Base-by-base conservation (phyloP, 2,329 filamentous ascomycete genomes). In the Dothideomycetes sp. region DNA sequence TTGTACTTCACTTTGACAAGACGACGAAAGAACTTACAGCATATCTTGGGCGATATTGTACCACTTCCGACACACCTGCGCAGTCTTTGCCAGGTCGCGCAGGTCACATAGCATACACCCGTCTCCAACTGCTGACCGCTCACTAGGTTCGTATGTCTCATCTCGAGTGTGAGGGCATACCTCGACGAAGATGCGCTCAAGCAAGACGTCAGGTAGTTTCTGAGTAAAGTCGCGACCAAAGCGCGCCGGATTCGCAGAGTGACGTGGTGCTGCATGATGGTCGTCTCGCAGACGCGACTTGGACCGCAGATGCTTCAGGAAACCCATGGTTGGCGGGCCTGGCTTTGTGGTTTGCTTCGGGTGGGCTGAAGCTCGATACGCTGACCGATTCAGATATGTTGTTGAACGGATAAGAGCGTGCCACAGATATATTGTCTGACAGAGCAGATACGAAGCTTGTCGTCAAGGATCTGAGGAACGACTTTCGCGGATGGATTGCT, bases 101-200 rank as follows among this genome's bases (percentile, higher is more conserved):
- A 91, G 73, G 64, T 94, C 86, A 65, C 89, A 96, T 49, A 94
- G 78, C 83, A 91, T 89, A 65, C 89, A 96, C 41, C 78, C 79
- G 63, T 86, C 79, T 49, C 82, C 81, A 36, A 77, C 73, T 49
- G 81, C 77, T 44, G 81, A 85, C 52, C 84, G 75, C 65, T 96
- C 89, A 54, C 84, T 89, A 31, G 79, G 79, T 49, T 85, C 80
- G 60, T 91, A 93, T 44, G 72, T 79, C 55, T 79, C 70, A 61
- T 96, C 88, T 39, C 66, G 64, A 27, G 78, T 68, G 61, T 96
- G 89, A 5, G 88, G 88, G 52, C 88, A 95, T 41, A 95, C 79
- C 49, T 78, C 78, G 51, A 72, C 63, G 59, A 95, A 89, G 56
- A 95, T 88, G 56, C 74, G 76, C 49, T 77, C 70, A 42, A 95